Evolutionary conservation across 148 eudicot genomes (phyloP).

Genomic region (Amaranthus cruentus): DNA sequence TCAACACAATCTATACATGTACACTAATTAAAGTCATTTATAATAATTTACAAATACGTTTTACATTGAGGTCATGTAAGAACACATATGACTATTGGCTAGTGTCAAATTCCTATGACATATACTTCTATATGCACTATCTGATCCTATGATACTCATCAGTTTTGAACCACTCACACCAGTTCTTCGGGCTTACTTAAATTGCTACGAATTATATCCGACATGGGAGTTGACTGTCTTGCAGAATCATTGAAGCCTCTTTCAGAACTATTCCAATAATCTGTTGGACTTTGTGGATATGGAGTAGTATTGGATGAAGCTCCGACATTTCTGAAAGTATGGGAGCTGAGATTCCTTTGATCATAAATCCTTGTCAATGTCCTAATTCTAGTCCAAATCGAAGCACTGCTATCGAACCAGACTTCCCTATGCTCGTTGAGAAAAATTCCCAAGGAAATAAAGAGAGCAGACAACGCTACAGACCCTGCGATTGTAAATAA

Average conservation of each 20-base stretch:
- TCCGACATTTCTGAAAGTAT: conserved; percentile 21
- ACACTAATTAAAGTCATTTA: too few species aligned
- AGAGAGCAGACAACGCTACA: conserved; percentile 19
- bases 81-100: too few species aligned
- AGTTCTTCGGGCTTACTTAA: not conserved
- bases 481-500: conserved; percentile 29
- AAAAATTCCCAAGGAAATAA: conserved; percentile 19
- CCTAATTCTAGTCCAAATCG: conserved; percentile 17
- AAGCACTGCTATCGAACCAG: conserved; percentile 14
- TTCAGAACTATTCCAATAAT: conserved; percentile 17
- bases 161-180: not conserved
- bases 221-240: conserved; percentile 1
- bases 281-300: conserved; percentile 22
- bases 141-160: too few species aligned
- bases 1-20: too few species aligned
- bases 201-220: not conserved
- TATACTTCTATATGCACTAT: too few species aligned
- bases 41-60: too few species aligned
- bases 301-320: conserved; percentile 16
- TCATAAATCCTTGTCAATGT: conserved; percentile 20
- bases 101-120: too few species aligned
- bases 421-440: conserved; percentile 15
- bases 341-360: conserved; percentile 21
- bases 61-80: too few species aligned
- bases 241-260: conserved; percentile 11